These are phyloP conservation scores for Russula ochroleuca DNA, from an alignment of 768 basidiomycete genomes.

Conservation along the genomic window DNA sequence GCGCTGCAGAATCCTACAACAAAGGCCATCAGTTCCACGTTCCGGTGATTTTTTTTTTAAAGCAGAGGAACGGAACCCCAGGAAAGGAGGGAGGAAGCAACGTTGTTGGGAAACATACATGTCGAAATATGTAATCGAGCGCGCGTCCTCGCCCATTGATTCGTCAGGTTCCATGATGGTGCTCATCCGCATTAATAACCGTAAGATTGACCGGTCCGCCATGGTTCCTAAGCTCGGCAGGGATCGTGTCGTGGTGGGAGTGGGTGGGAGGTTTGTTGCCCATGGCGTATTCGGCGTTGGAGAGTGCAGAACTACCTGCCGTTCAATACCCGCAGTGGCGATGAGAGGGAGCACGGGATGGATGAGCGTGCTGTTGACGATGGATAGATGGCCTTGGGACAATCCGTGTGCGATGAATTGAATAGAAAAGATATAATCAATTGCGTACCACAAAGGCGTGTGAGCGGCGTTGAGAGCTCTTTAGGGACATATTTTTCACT, in stretches of 20 bases:
- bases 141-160: constrained; percentile 41
- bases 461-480: constrained; percentile 59
- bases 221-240: constrained; percentile 37
- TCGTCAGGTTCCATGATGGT: constrained; percentile 31
- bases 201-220: constrained; percentile 39
- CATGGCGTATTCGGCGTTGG: constrained; percentile 53
- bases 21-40: constrained; percentile 15
- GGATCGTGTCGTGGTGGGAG: constrained; percentile 46
- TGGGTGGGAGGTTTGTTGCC: constrained; percentile 41
- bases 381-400: constrained; percentile 61
- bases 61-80: constrained; percentile 14
- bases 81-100: no score
- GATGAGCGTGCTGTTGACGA: constrained; percentile 68
- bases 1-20: constrained; percentile 51
- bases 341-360: constrained; percentile 68
- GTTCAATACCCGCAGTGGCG: constrained; percentile 71
- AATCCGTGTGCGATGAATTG: background rate
- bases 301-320: constrained; percentile 62
- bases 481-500: constrained; percentile 52
- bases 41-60: no score
- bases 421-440: background rate
- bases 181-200: constrained; percentile 34
- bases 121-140: constrained; percentile 65
- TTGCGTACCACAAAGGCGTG: constrained; percentile 52
- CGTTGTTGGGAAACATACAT: constrained; percentile 43